Percentiles rank a stretch among this genome's conserved stretches.
Conservation (phyloP, 129 eudicot species). For the Kitagawia praeruptora region DNA sequence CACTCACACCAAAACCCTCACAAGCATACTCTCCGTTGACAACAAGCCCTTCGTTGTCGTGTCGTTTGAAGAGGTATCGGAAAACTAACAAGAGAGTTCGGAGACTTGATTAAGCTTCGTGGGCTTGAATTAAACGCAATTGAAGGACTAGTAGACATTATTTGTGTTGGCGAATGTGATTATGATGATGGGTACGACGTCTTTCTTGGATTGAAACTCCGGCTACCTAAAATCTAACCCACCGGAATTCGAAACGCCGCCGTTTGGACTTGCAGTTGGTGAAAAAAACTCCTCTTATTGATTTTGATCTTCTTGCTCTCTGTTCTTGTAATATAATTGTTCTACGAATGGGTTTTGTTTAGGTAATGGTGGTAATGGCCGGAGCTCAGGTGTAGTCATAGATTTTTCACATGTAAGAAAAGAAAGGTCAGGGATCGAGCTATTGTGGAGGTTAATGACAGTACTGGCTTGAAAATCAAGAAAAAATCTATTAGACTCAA, state of each 20-base stretch:
- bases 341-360: conserved; percentile 26
- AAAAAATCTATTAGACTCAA: conserved; percentile 38
- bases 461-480: conserved; percentile 36
- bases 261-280: conserved; percentile 28
- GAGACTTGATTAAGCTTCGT: conserved; percentile 22
- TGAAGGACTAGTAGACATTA: conserved; percentile 31
- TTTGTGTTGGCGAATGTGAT: conserved; percentile 17
- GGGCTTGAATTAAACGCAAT: conserved; percentile 23
- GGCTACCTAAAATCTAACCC: conserved; percentile 8
- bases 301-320: conserved; percentile 6
- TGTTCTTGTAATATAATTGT: not conserved
- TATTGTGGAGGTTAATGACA: conserved; percentile 34
- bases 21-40: conserved; percentile 12
- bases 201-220: conserved; percentile 23
- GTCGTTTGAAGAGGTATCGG: conserved; percentile 27
- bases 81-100: conserved; percentile 28
- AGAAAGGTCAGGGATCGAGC: conserved; percentile 34
- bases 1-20: conserved; percentile 6
- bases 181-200: conserved; percentile 17
- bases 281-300: conserved; percentile 45
- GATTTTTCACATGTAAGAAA: conserved; percentile 47
- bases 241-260: conserved; percentile 12
- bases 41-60: conserved; percentile 16
- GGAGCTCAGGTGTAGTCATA: conserved; percentile 81
- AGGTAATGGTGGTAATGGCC: conserved; percentile 82